Evolutionary conservation across 495 filamentous ascomycete species (phyloP).

Genomic region (Pseudevernia furfuracea): DNA sequence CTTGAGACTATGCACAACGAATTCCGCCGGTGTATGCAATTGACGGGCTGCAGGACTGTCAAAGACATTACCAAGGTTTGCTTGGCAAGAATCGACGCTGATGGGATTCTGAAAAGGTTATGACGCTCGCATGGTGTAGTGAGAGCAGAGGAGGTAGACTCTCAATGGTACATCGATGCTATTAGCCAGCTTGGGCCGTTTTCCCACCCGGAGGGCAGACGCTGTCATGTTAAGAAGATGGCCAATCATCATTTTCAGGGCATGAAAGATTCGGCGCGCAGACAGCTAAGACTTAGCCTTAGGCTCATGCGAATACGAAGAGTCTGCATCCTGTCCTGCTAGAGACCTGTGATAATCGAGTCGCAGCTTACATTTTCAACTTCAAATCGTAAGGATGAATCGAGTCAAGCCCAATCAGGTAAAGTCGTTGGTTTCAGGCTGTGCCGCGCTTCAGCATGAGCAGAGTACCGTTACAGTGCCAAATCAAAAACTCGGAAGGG

Average conservation of each 20-base stretch:
- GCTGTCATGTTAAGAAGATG: not conserved
- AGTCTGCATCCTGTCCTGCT: no score
- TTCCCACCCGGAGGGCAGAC: not conserved
- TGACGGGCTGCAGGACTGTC: slow-evolving; percentile 43
- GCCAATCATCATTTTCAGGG: not conserved
- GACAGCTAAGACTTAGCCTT: no score
- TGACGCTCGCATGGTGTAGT: slow-evolving; percentile 4
- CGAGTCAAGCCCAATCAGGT: no score
- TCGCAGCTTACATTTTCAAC: no score
- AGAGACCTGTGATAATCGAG: no score
- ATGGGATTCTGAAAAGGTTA: slow-evolving; percentile 39
- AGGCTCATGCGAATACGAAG: no score
- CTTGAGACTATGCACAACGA: slow-evolving; percentile 41
- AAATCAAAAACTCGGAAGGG: no score
- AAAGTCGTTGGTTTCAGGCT: no score
- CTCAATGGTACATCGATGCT: not conserved
- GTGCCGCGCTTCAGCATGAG: no score
- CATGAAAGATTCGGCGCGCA: no score
- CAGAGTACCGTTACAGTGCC: no score
- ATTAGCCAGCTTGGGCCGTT: not conserved
- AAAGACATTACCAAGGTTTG: slow-evolving; percentile 38
- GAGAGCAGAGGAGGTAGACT: not conserved
- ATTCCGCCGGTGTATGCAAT: slow-evolving; percentile 46
- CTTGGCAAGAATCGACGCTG: slow-evolving; percentile 32
- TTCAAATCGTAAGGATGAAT: no score